Base-by-base conservation (phyloP, 352 stramenopile species). In the Chrysophaeum taylorii region DNA sequence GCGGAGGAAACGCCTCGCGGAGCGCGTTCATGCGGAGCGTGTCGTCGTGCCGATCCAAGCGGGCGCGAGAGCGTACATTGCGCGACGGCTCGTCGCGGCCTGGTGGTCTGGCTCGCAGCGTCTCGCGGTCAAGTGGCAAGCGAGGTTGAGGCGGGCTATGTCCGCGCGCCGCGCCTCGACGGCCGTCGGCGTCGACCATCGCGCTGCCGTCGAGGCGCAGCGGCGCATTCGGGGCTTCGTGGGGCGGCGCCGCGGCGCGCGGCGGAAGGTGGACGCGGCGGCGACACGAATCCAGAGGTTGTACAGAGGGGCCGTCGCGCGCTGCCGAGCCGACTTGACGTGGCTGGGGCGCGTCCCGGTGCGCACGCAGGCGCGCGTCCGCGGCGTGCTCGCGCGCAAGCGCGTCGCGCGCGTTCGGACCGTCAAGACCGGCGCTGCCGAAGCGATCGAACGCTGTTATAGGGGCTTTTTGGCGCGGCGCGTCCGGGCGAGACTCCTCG, bases 101-200 rank as follows among this genome's bases (percentile, higher is more conserved):
- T 66, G 57, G 57, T 23, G 31, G 12, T 2, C 4, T 1, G 18
- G 4, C 2, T 7, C 16, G 16, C 33, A 33, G 33, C 1, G 12
- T 16, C 33, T 66, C 31, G 36, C 57, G 12, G 37, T 73, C 35
- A 52, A 73, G 61, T 73, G 69, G 69, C 69, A 73, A 42, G 69
- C 69, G 43, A 23, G 69, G 27, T 35, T 67, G 21, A 27, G 69
- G 33, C 1, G 69, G 21, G 52, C 42, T 15, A 12, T 73, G 2
- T 7, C 1, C 29, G 33, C 37, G 25, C 41, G 42, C 33, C 16
- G 42, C 7, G 7, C 61, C 2, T 21, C 16, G 7, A 29, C 25
- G 53, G 1, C 25, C 29, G 21, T 48, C 18, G 31, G 25, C 4
- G 5, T 38, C 15, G 27, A 71, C 18, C 38, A 52, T 36, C 29